A percentile compares a stretch with the other conserved stretches of the same genome.
phyloP scores from a whole-genome alignment of 148 eudicot species.

The Chenopodium suecicum region DNA sequence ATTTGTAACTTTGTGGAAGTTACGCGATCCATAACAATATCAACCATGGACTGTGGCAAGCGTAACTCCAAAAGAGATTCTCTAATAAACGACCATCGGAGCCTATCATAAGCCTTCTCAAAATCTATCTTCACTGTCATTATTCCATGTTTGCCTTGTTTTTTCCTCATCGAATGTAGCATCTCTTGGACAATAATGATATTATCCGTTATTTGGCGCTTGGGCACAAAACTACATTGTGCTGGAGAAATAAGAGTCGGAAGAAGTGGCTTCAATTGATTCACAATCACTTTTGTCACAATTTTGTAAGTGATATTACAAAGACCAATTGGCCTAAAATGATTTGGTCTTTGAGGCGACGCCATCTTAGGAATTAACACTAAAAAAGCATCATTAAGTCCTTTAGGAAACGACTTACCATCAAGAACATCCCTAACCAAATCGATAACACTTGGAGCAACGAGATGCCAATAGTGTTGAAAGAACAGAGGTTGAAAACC shows the following conservation, averaged over 20 bases:
- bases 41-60: not conserved
- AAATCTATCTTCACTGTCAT: too few relatives aligned
- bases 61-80: not conserved
- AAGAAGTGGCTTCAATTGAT: not conserved
- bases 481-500: not conserved
- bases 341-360: not conserved
- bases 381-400: not conserved
- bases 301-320: not conserved
- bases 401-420: not conserved
- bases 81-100: too few relatives aligned
- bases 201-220: not conserved
- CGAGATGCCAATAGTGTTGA: not conserved
- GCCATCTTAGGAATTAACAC: too few relatives aligned
- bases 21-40: not conserved
- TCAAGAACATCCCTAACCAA: not conserved
- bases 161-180: not conserved
- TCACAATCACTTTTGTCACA: not conserved
- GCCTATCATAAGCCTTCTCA: too few relatives aligned
- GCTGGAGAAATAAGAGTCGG: not conserved
- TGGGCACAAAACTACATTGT: not conserved
- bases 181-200: not conserved
- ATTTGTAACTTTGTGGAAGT: not conserved
- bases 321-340: not conserved
- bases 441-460: not conserved
- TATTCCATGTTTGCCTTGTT: not conserved